Percentiles rank a stretch among this genome's conserved stretches.
phyloP scores from a whole-genome alignment of 345 rosid species.

The Carallia brachiata region DNA sequence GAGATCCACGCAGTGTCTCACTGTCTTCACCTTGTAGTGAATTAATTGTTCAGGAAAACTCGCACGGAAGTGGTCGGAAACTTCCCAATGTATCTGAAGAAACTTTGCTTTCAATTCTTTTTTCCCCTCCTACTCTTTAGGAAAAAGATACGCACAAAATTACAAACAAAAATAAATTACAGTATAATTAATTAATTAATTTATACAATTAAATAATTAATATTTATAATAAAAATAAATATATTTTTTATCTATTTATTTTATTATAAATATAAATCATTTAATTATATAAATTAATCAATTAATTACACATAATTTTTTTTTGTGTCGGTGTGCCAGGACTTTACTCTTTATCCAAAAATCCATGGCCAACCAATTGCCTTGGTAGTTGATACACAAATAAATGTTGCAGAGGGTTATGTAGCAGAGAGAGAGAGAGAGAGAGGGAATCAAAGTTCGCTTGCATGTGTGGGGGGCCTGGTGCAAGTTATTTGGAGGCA shows the following conservation, averaged over 20 bases:
- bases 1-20: no score
- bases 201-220: no score
- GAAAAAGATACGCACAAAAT: no score
- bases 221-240: no score
- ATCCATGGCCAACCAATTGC: conserved; percentile 35
- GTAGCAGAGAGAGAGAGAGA: conserved; percentile 18
- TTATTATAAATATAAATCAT: no score
- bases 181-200: no score
- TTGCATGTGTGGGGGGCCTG: conserved; percentile 2
- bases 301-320: no score
- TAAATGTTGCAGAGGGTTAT: conserved; percentile 30
- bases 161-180: no score
- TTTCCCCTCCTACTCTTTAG: background rate
- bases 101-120: background rate
- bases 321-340: no score
- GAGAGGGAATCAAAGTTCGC: background rate
- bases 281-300: no score
- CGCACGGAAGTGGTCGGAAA: background rate
- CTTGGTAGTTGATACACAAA: conserved; percentile 28
- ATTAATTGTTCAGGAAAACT: background rate
- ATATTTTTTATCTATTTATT: no score
- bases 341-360: background rate
- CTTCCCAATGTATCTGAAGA: background rate
- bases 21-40: no score
- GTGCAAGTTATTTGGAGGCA: background rate